Conservation (phyloP, 768 basidiomycete species). For the Bullera alba region DNA sequence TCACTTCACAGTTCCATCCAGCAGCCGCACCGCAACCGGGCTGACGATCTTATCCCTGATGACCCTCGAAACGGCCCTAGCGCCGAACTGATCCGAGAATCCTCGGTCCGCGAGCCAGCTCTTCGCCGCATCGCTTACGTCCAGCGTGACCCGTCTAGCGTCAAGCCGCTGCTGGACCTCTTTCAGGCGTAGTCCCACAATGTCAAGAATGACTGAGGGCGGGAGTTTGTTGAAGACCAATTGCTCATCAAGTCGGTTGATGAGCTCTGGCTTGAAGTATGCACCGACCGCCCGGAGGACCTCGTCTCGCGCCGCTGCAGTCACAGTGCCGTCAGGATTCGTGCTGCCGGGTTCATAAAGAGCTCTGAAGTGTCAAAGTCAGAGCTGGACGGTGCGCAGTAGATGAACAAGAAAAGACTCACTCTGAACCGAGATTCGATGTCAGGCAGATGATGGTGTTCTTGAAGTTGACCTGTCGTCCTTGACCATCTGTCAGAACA, state of each 20-base stretch:
- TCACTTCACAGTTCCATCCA: slow-evolving; percentile 70
- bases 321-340: slow-evolving; percentile 60
- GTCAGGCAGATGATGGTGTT: slow-evolving; percentile 90
- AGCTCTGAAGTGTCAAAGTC: slow-evolving; percentile 8
- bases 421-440: slow-evolving; percentile 65
- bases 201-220: slow-evolving; percentile 62
- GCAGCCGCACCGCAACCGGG: slow-evolving; percentile 70
- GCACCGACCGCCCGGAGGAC: slow-evolving; percentile 69
- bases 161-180: slow-evolving; percentile 66
- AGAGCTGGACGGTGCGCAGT: slow-evolving; percentile 49
- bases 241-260: slow-evolving; percentile 69
- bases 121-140: slow-evolving; percentile 59
- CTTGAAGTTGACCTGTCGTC: slow-evolving; percentile 87
- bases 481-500: slow-evolving; percentile 80
- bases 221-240: slow-evolving; percentile 81
- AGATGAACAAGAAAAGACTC: slow-evolving; percentile 1
- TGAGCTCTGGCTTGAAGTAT: slow-evolving; percentile 81
- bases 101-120: slow-evolving; percentile 68
- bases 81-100: slow-evolving; percentile 79
- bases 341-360: slow-evolving; percentile 63
- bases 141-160: slow-evolving; percentile 61
- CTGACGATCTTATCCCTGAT: slow-evolving; percentile 74
- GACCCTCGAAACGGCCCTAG: slow-evolving; percentile 77
- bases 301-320: slow-evolving; percentile 55
- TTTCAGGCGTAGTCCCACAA: slow-evolving; percentile 66